Conservation (phyloP, 306 rosid genomes). For the Cucurbita moschata region DNA sequence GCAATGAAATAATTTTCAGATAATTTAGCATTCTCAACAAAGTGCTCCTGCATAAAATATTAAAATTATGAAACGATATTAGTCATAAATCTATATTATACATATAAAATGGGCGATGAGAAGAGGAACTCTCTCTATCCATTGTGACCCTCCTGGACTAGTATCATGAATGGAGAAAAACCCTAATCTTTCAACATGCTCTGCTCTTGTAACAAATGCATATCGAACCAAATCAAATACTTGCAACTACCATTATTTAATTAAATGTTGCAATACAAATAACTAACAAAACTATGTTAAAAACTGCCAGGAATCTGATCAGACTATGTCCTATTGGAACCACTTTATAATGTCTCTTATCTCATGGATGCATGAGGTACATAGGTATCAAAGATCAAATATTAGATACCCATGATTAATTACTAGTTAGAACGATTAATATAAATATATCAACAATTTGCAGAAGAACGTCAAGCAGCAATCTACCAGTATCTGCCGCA, state of each 20-base stretch:
- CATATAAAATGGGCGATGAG: not conserved
- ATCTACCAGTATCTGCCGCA: conserved; percentile 55
- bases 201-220: not conserved
- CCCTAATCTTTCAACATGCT: not conserved
- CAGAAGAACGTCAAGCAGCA: conserved; percentile 4
- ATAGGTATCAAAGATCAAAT: not conserved
- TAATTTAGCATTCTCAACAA: conserved; percentile 70
- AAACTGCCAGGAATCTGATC: not conserved
- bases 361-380: not conserved
- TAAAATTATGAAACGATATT: conserved; percentile 1
- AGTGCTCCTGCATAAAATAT: conserved; percentile 61
- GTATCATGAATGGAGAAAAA: not conserved
- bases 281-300: not conserved
- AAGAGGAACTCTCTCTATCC: not conserved
- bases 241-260: not conserved
- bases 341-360: not conserved
- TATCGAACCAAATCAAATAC: not conserved
- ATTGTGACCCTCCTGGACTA: not conserved
- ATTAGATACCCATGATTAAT: not conserved
- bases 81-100: not conserved
- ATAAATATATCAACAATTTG: not conserved
- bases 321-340: not conserved
- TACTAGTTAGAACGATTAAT: not conserved
- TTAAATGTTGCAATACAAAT: not conserved
- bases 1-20: conserved; percentile 72